Percentiles rank a stretch among this genome's conserved stretches.
Evolutionary conservation across 176 grass and related monocot species (phyloP).

Genomic region (Musa schizocarpa): DNA sequence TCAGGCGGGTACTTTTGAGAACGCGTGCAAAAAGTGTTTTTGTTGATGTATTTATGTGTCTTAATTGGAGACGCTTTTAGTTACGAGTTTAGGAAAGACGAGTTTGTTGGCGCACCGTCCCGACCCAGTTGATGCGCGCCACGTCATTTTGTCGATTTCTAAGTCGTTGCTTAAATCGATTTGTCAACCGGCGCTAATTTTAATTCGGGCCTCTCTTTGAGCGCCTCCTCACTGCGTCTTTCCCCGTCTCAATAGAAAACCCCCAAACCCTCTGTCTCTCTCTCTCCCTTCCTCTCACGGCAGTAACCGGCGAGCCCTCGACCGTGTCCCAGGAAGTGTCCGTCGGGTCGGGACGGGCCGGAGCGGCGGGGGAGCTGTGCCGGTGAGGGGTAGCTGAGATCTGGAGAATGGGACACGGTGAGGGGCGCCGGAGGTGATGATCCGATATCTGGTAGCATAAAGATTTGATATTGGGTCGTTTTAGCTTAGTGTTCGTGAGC

Average conservation of each 20-base stretch:
- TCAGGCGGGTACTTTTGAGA: accelerated
- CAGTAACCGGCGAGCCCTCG: not conserved
- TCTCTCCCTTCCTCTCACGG: not conserved
- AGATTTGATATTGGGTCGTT: not conserved
- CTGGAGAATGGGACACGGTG: not conserved
- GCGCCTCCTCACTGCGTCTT: not conserved
- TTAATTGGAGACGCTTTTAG: no score
- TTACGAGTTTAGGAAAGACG: no score
- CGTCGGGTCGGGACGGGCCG: not conserved
- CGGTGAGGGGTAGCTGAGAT: not conserved
- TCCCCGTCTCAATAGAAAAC: not conserved
- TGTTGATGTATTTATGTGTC: no score
- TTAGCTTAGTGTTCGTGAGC: not conserved
- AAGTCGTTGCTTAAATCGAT: no score
- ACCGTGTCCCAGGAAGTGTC: not conserved
- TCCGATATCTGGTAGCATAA: not conserved
- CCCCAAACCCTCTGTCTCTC: not conserved
- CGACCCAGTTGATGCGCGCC: no score
- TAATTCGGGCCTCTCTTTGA: not conserved
- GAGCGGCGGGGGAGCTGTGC: not conserved
- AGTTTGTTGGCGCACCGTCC: no score
- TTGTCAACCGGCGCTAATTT: not conserved
- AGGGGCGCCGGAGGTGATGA: not conserved
- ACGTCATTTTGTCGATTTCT: no score
- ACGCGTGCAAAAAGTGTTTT: no score